Evolutionary conservation across 2,329 filamentous ascomycete species (phyloP), one percentile per base, ranked within the genome.

Genomic region (Ophiostoma sp.): DNA sequence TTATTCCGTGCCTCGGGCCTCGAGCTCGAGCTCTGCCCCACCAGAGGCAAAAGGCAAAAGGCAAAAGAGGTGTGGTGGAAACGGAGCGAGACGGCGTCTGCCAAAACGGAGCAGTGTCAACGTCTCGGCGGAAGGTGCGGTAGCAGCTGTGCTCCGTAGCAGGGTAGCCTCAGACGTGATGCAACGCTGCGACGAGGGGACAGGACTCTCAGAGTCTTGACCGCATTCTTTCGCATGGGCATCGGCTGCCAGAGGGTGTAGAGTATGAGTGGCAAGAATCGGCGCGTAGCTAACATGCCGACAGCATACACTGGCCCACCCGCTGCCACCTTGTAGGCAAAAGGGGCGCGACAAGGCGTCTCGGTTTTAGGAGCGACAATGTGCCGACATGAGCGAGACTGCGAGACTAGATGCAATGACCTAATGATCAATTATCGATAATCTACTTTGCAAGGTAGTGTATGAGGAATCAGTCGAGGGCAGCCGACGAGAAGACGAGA

Each of bases 351-450:
- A 55, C 49, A 55, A 55, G 40, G 42, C 65, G 47, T 27, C 65
- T 69, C 68, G 68, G 68, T 65, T 41, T 65, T 69, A 67, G 65
- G 62, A 67, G 47, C 16, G 47, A 62, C 60, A 62, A 60, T 67
- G 36, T 55, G 62, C 68, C 68, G 68, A 69, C 65, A 62, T 27
- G 27, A 27, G 27, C 27, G 27, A 27, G 27, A 27, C 27, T 27
- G 27, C 27, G 27, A 27, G 27, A 27, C 27, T 27, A 27, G 27
- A 27, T 27, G 27, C 27, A 27, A 27, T 27, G 27, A 27, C 27
- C 27, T 27, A 27, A 27, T 27, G 49, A 16, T 18, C 38, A 38
- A 18, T 18, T 9, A 58, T 58, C 36, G 52, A 27, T 27, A 27
- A 27, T 27, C 27, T 27, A 27, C 27, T 27, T 27, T 2, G 27